Evolutionary conservation across 2,329 filamentous ascomycete species (phyloP).

Genomic region (Fusarium continuum): DNA sequence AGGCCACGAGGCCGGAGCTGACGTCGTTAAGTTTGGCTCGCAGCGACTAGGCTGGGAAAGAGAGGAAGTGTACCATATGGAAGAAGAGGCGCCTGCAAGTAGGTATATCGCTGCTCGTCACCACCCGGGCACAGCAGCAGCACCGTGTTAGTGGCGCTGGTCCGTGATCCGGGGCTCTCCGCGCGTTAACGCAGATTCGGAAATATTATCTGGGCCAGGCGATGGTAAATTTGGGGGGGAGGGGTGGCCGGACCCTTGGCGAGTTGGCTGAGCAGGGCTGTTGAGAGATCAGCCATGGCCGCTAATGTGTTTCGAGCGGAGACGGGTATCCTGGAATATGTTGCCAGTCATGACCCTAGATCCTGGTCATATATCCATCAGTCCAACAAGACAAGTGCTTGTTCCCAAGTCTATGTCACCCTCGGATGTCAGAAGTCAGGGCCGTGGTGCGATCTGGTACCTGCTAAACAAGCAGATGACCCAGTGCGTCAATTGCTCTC

Average conservation of each 20-base stretch:
- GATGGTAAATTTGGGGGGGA: conserved; percentile 50
- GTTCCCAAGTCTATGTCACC: conserved; percentile 31
- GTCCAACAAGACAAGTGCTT: conserved; percentile 36
- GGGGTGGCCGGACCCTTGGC: conserved; percentile 52
- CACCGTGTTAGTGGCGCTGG: conserved; percentile 48
- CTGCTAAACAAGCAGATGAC: conserved; percentile 8
- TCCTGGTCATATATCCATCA: conserved; percentile 35
- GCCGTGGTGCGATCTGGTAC: conserved; percentile 23
- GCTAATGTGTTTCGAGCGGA: conserved; percentile 55
- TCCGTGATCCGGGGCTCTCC: conserved; percentile 55
- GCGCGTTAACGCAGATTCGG: conserved; percentile 59
- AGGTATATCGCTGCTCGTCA: conserved; percentile 48
- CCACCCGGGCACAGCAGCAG: conserved; percentile 46
- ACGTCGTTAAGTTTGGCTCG: conserved; percentile 42
- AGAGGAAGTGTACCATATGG: conserved; percentile 39
- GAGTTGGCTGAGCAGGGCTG: conserved; percentile 49
- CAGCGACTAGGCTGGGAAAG: conserved; percentile 39
- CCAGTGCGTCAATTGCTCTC: conserved; percentile 3
- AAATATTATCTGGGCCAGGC: conserved; percentile 58
- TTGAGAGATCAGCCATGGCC: conserved; percentile 53
- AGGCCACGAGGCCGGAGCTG: conserved; percentile 43
- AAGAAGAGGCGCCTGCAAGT: conserved; percentile 43
- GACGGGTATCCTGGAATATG: conserved; percentile 47
- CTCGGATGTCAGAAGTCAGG: conserved; percentile 33
- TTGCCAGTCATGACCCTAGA: conserved; percentile 42